Conservation (phyloP, 805 yeast genomes). For the Saccharomycopsis fodiens region DNA sequence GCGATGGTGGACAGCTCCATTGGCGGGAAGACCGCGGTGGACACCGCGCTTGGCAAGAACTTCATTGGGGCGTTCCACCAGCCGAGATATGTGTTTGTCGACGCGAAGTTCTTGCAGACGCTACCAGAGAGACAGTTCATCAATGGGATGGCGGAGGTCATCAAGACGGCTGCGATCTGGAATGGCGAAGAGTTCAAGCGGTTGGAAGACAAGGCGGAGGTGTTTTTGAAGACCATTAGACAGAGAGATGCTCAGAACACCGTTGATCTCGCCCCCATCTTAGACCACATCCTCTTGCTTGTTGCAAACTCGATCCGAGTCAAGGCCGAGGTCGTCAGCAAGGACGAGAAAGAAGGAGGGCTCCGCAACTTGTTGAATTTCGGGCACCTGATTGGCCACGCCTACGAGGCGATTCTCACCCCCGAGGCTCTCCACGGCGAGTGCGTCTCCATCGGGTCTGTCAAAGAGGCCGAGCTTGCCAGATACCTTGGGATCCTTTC, state of each 20-base stretch:
- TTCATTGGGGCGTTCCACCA: constrained; percentile 97
- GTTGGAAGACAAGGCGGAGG: constrained; percentile 66
- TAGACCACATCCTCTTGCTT: constrained; percentile 66
- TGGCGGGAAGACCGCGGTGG: constrained; percentile 98
- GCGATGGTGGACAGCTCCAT: constrained; percentile 98
- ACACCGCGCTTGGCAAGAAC: constrained; percentile 93
- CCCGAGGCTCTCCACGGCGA: constrained; percentile 97
- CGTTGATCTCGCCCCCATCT: constrained; percentile 62
- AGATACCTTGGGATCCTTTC: constrained; percentile 82
- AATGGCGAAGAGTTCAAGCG: constrained; percentile 81
- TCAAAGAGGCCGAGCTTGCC: constrained; percentile 91
- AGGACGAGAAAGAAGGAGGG: constrained; percentile 94
- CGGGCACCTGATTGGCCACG: constrained; percentile 97
- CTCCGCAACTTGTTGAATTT: constrained; percentile 86
- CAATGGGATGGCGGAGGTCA: constrained; percentile 97
- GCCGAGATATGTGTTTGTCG: constrained; percentile 82
- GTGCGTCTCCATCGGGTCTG: constrained; percentile 97
- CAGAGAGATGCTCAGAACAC: constrained; percentile 27
- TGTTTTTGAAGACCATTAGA: constrained; percentile 61
- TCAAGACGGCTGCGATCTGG: constrained; percentile 98
- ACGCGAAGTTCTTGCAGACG: constrained; percentile 77
- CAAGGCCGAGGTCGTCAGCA: constrained; percentile 88
- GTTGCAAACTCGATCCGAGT: constrained; percentile 83
- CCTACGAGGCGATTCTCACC: constrained; percentile 93
- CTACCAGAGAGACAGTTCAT: constrained; percentile 90